phyloP scores from a whole-genome alignment of 2,329 filamentous ascomycete species.

The Geoglossum cookeanum region DNA sequence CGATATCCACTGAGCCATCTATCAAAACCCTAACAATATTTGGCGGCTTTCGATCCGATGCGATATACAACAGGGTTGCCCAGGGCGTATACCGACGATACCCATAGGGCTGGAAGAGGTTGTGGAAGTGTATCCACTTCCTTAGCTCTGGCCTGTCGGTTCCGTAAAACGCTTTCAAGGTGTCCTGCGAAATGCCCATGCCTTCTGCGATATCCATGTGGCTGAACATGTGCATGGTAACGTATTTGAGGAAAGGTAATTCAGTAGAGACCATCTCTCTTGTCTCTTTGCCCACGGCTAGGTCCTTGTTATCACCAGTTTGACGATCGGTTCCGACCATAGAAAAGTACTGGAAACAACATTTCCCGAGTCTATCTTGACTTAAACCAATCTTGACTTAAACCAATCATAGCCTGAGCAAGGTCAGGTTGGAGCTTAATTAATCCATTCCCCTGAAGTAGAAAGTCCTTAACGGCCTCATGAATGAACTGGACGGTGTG shows the following conservation, averaged over 20 bases:
- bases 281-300: background rate
- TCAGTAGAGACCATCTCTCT: background rate
- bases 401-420: background rate
- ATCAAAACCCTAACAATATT: no score
- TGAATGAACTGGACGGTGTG: conserved; percentile 20
- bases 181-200: background rate
- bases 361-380: no score
- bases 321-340: background rate
- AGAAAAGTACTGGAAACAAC: background rate
- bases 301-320: background rate
- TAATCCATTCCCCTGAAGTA: conserved; percentile 15
- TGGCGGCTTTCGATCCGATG: no score
- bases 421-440: background rate
- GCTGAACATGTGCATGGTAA: background rate
- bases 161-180: no score
- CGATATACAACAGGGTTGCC: no score
- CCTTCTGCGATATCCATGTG: background rate
- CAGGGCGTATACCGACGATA: no score
- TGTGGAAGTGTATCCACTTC: no score
- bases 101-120: no score
- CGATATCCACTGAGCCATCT: no score
- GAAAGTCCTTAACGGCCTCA: conserved; percentile 19
- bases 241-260: background rate
- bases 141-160: no score
- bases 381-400: background rate